phyloP scores from a whole-genome alignment of 164 flowering plant genomes.

The Magnolia kwangsiensis region DNA sequence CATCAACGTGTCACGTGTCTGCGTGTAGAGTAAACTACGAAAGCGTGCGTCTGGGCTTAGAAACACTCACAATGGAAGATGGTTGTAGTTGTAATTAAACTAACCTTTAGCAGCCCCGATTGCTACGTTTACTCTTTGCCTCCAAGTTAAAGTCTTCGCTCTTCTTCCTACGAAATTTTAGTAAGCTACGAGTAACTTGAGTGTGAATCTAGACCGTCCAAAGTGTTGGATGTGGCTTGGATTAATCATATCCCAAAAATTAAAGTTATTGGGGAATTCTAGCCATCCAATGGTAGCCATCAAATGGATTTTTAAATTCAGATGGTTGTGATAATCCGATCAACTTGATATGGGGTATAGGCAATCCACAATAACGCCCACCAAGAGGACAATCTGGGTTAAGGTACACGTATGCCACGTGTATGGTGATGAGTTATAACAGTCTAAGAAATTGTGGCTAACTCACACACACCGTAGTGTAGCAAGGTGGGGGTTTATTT shows the following conservation, averaged over 20 bases:
- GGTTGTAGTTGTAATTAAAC: background rate
- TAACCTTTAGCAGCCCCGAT: slow-evolving; percentile 77
- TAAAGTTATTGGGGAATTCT: background rate
- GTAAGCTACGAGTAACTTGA: background rate
- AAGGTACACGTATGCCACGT: background rate
- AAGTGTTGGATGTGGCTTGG: background rate
- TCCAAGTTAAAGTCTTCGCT: slow-evolving; percentile 58
- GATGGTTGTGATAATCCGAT: background rate
- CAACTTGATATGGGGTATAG: background rate
- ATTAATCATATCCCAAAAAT: background rate
- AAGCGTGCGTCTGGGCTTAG: background rate
- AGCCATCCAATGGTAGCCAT: background rate
- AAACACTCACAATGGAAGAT: background rate
- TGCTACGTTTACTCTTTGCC: slow-evolving; percentile 64
- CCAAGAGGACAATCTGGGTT: background rate
- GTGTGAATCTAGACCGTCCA: too few species aligned
- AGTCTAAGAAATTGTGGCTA: too few species aligned
- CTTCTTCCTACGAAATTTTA: slow-evolving; percentile 33
- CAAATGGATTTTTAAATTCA: background rate
- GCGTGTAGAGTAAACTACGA: too few species aligned
- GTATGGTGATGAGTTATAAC: background rate
- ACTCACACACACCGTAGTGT: too few species aligned
- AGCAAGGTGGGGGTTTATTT: too few species aligned
- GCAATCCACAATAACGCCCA: background rate
- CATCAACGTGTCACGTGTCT: too few species aligned